Conservation (phyloP, 176 grass and related monocot species). For the Carex parvula region DNA sequence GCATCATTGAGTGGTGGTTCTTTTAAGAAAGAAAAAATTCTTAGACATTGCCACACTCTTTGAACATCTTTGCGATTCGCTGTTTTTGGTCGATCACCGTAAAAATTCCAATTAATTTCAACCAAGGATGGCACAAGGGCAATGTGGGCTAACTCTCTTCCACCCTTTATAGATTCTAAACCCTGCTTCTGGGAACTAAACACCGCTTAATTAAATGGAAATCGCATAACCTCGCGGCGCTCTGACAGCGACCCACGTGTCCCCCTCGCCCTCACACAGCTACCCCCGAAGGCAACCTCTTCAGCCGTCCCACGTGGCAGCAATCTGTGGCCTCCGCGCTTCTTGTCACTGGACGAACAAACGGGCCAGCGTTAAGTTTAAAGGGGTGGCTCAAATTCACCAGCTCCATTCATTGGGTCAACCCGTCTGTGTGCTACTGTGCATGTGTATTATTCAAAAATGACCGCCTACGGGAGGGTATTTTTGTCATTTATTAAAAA, state of each 20-base stretch:
- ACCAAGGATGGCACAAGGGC: background rate
- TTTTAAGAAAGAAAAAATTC: too few species aligned
- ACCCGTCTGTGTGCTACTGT: background rate
- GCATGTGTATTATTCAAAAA: background rate
- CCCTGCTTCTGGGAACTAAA: constrained; percentile 13
- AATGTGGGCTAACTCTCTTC: constrained; percentile 24
- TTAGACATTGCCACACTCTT: too few species aligned
- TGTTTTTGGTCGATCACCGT: background rate
- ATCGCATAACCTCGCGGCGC: background rate
- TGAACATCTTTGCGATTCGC: background rate
- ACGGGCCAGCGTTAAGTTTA: background rate
- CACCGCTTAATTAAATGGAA: background rate
- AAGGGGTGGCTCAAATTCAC: background rate
- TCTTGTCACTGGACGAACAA: background rate
- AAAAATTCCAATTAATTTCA: constrained; percentile 7
- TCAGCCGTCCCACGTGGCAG: constrained; percentile 14
- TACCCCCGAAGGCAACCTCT: background rate
- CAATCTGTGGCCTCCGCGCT: constrained; percentile 14
- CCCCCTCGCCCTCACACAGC: background rate
- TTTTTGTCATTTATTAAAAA: background rate
- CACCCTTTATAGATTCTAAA: constrained; percentile 29
- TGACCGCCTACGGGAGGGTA: background rate
- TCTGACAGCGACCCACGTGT: constrained; percentile 18
- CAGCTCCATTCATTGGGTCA: background rate
- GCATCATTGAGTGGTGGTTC: too few species aligned